Base-by-base conservation (phyloP, 176 grass and related monocot genomes). In the Musa beccarii region DNA sequence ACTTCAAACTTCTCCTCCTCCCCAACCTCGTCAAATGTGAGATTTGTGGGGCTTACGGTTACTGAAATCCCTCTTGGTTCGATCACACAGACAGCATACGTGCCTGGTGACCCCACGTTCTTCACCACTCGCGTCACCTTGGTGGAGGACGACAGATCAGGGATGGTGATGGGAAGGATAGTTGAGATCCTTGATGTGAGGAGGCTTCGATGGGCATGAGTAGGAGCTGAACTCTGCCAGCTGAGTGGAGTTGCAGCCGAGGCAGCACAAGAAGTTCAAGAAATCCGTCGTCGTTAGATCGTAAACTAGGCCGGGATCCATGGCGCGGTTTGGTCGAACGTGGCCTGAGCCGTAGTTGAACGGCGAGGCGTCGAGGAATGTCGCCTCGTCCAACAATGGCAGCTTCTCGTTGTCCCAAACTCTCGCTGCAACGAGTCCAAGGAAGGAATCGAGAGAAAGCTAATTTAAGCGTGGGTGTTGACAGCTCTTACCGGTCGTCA, bases 121-220 rank as follows among this genome's bases (percentile, higher is more conserved):
- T 77, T 77, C 61, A 77, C 3, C 43, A 23, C 59, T 11, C 75
- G 43, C 10, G 75, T 65, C 28, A 65, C 19, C 1, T 3, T 52
- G 8, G 8, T 14, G 17, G 61, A 52, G 43, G 4, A 23, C 11
- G 75, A 65, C 26, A 77, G 29, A 12, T 52, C n/a, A 16, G 75
- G 75, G 24, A 52, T n/a, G n/a, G 75, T 64, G 49, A 77, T 77
- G 0, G 75, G n/a, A 65, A 66, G 75, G 75, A 43, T 77, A 77
- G 19, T 77, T 77, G 13, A 77, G 49, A 61, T 77, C 49, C 29
- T 66, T 61, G 56, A 77, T 16, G 11, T 22, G 52, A 3, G 52
- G 17, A 22, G 75, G 75, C 1, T 43, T 15, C 0, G 59, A 25
- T 3, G 59, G 59, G 61, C 75, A 77, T 0, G 11, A 15, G 61